Conservation (phyloP, 2,329 filamentous ascomycete genomes). For the Calonectria ilicicola region DNA sequence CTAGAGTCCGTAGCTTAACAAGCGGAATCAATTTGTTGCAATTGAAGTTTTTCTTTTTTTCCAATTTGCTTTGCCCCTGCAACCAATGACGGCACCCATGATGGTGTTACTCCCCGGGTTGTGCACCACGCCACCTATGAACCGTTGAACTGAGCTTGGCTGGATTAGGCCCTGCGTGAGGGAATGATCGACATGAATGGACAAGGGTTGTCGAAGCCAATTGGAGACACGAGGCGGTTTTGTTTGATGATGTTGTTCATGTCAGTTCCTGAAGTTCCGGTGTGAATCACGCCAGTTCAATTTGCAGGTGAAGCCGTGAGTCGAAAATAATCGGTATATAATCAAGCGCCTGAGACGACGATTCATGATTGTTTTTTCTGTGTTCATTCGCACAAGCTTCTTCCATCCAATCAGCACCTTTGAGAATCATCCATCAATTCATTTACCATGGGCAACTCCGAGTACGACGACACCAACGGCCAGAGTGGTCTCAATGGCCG, state of each 20-base stretch:
- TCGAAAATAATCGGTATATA: background rate
- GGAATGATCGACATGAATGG: background rate
- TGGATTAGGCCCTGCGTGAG: background rate
- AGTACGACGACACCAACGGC: background rate
- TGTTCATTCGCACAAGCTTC: background rate
- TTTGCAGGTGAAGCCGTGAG: background rate
- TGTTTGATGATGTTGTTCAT: background rate
- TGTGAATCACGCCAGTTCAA: background rate
- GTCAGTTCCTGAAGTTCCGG: background rate
- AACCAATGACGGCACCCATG: background rate
- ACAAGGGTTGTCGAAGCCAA: background rate
- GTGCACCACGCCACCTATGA: constrained; percentile 5
- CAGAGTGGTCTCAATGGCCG: background rate
- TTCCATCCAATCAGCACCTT: background rate
- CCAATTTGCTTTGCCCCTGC: background rate
- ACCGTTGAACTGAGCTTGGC: constrained; percentile 1
- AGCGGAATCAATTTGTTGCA: background rate
- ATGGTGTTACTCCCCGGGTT: background rate
- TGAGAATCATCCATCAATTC: background rate
- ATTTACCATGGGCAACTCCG: background rate
- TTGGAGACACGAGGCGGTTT: background rate
- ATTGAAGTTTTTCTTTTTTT: background rate
- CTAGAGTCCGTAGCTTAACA: background rate
- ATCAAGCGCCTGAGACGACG: background rate
- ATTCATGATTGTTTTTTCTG: background rate